Evolutionary conservation across 2,329 filamentous ascomycete genomes (phyloP), one percentile per base, ranked within the genome.

Genomic region (Cryphonectria naterciae): DNA sequence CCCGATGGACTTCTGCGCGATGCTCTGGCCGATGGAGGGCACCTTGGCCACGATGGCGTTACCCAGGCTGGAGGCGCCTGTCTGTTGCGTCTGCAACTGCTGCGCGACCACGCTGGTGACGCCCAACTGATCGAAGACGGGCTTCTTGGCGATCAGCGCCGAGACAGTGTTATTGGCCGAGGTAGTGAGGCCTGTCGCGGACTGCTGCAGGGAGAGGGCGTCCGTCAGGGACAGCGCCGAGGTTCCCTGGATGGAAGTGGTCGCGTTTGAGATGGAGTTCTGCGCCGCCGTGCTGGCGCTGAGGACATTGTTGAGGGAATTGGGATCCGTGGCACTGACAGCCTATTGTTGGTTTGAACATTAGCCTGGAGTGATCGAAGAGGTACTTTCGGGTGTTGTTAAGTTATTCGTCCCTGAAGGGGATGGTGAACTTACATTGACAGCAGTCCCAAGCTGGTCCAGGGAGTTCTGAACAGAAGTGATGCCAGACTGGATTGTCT

Each of bases 231-330:
- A 73, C 19, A 77, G 75, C 22, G 70, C 70, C 37, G 74, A 64
- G 5, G 76, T 71, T 25, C 77, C 79, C 43, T 74, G 69, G 54
- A 80, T 78, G 62, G 79, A 76, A 4, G 67, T 69, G 6, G 76
- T 75, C 17, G 76, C 72, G 37, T 72, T 65, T 67, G 75, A 72
- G 63, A 75, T 68, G 49, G 70, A 65, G 68, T 65, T 70, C 65
- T 73, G 68, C 37, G 71, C 43, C 49, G 65, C 13, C 41, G 74
- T 74, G 32, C 76, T 70, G 8, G 74, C 73, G 4, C 71, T 74
- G 69, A 80, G 80, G 65, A 84, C 78, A 72, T 89, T 84, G 80
- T 89, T 90, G 8, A 91, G 82, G 78, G 90, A 49, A 39, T 63
- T 72, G 13, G 70, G 68, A 49, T 72, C 70, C 10, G 52, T 63